Evolutionary conservation across 257 asterid genomes (phyloP), one percentile per base, ranked within the genome.

Genomic region (Marsdenia floribunda): DNA sequence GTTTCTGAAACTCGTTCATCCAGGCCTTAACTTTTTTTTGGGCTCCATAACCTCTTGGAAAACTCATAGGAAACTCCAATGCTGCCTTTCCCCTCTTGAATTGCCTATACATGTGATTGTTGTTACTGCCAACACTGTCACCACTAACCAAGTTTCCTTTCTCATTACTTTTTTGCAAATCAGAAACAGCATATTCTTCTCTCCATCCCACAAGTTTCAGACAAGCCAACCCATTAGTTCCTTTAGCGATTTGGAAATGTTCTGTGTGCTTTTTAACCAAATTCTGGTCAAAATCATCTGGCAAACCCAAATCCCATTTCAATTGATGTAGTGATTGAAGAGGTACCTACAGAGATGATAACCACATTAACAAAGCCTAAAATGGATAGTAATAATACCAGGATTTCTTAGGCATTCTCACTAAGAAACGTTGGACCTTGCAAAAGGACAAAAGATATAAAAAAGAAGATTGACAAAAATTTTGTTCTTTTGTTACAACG

Each of bases 1-100:
- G 79, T 80, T 94, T 94, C 29, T 94, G 97, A 57, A 94, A 94
- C 74, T 94, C 99, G 35, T 92, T 93, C 97, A 94, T 94, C 99
- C 99, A 94, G 5, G 88, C 92, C 73, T 84, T 90, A 71, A 94
- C 99, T 90, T 90, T 94, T 71, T 90, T 94, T 72, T 89, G 99
- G 0, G 88, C 96, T 60, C 99, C 97, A 58, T 94, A 94, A 37
- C 97, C 96, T 81, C 97, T 89, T 0, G 99, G 99, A 70, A 90
- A 92, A 72, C 93, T 94, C 99, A 94, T 89, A 4, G 92, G 97
- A 72, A 92, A 94, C 80, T 89, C 88, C 74, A 92, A 79, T 6
- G 95, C 92, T 0, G 93, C 87, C 83, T 89, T 89, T 7, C 97
- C 97, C 70, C 88, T 90, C 87, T 82, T 92, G 85, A 90, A 92